These are phyloP conservation scores for Globisporangium spiculum DNA, from an alignment of 352 stramenopile species.

Conservation along the genomic window DNA sequence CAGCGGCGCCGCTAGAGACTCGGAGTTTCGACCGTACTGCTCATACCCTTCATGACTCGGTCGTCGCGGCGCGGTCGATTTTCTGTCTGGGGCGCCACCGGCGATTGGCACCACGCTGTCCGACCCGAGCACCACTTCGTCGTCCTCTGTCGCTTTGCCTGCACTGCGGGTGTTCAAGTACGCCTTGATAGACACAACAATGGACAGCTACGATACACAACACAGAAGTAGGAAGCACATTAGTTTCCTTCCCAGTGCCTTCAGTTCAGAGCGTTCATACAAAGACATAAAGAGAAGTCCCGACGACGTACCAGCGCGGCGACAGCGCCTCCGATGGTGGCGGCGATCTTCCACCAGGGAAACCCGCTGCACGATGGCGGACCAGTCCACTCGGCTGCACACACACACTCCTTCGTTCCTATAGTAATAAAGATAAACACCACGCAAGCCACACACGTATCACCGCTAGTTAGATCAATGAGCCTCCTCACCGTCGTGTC, in stretches of 20 bases:
- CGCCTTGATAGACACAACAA: constrained; percentile 29
- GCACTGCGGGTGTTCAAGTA: constrained; percentile 27
- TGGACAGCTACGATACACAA: constrained; percentile 24
- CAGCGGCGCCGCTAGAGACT: background rate
- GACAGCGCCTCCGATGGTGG: constrained; percentile 37
- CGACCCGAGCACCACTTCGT: constrained; percentile 10
- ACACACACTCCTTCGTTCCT: constrained; percentile 35
- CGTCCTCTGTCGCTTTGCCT: constrained; percentile 10
- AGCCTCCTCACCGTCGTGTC: background rate
- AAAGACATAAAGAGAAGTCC: background rate
- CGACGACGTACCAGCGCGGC: constrained; percentile 29
- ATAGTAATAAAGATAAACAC: background rate
- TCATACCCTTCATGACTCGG: constrained; percentile 14
- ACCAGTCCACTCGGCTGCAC: constrained; percentile 40
- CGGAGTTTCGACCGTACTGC: background rate
- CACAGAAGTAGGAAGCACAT: background rate
- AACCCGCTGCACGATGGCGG: constrained; percentile 34
- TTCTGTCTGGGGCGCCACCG: background rate
- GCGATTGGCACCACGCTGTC: constrained; percentile 1
- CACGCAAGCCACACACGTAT: background rate
- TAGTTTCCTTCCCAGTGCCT: background rate
- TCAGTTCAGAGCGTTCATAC: background rate
- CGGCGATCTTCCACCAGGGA: constrained; percentile 46
- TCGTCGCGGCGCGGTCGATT: background rate
- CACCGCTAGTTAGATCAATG: background rate